Conservation (phyloP, 1,139 yeast genomes). For the Magnusiomyces starmeri region DNA sequence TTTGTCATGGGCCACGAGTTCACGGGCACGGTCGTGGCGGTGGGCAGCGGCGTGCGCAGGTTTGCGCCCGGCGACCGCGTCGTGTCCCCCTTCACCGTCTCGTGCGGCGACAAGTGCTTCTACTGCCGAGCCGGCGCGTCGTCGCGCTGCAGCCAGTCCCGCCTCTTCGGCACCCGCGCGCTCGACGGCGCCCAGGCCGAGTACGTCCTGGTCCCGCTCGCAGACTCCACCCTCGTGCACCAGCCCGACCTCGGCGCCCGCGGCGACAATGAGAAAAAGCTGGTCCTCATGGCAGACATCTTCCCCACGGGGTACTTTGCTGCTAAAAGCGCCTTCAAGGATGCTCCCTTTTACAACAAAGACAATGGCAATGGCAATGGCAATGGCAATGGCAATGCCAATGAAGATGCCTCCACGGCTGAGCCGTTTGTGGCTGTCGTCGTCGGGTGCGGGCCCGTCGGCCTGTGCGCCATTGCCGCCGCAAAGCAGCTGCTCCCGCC, state of each 20-base stretch:
- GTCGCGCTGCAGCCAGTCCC: conserved; percentile 46
- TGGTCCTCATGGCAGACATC: conserved; percentile 58
- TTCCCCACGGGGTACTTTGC: conserved; percentile 62
- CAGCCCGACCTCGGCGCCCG: conserved; percentile 28
- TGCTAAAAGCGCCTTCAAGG: conserved; percentile 41
- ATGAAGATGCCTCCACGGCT: neutral
- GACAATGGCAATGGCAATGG: conserved; percentile 18
- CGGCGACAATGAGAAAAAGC: conserved; percentile 39
- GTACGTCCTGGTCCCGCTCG: conserved; percentile 51
- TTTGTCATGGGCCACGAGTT: conserved; percentile 71
- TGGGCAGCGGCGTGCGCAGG: conserved; percentile 53
- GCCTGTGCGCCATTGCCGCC: conserved; percentile 47
- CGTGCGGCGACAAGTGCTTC: conserved; percentile 49
- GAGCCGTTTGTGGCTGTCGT: conserved; percentile 34
- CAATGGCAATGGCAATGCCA: conserved; percentile 10
- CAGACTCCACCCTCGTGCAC: conserved; percentile 44
- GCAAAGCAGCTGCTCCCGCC: conserved; percentile 35
- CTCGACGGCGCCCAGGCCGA: conserved; percentile 58
- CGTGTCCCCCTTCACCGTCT: conserved; percentile 51
- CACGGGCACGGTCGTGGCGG: conserved; percentile 60
- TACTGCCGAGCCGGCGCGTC: conserved; percentile 48
- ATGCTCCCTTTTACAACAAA: conserved; percentile 30
- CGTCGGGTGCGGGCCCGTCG: conserved; percentile 62
- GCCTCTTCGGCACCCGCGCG: conserved; percentile 49
- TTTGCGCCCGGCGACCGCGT: conserved; percentile 72